Conservation (phyloP, 1,284 basidiomycete species). For the Cutaneotrichosporon spelunceum region DNA sequence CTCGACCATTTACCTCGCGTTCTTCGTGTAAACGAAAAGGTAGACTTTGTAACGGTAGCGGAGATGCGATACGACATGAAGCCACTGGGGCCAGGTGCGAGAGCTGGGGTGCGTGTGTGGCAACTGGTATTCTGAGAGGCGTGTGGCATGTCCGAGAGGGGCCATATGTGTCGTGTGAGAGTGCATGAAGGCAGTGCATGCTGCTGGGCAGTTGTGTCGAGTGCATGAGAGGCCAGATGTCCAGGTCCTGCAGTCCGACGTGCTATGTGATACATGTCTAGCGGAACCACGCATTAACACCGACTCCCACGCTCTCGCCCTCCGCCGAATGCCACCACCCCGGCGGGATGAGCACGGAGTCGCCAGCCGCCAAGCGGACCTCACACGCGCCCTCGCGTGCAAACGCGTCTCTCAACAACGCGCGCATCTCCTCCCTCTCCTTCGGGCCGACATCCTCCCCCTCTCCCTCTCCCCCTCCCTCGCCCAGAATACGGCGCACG, state of each 20-base stretch:
- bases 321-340: constrained; percentile 49
- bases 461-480: neutral
- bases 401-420: constrained; percentile 25
- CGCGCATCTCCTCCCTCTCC: constrained; percentile 9
- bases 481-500: constrained; percentile 6
- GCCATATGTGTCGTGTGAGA: neutral
- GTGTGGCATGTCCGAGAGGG: too few species aligned
- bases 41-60: neutral
- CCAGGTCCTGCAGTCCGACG: neutral
- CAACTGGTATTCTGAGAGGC: neutral
- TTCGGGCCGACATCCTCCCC: neutral
- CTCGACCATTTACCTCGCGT: constrained; percentile 59
- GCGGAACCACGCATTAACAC: constrained; percentile 47
- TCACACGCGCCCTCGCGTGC: constrained; percentile 32
- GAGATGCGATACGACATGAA: constrained; percentile 15
- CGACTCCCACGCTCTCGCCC: constrained; percentile 32
- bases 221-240: neutral
- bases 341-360: constrained; percentile 43
- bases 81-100: too few species aligned
- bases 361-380: constrained; percentile 33
- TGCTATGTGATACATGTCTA: constrained; percentile 14
- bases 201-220: too few species aligned
- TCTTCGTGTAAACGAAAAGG: constrained; percentile 13
- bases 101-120: too few species aligned
- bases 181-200: too few species aligned